Conservation (phyloP, 169 alveolate species). For the Blepharisma undulans region DNA sequence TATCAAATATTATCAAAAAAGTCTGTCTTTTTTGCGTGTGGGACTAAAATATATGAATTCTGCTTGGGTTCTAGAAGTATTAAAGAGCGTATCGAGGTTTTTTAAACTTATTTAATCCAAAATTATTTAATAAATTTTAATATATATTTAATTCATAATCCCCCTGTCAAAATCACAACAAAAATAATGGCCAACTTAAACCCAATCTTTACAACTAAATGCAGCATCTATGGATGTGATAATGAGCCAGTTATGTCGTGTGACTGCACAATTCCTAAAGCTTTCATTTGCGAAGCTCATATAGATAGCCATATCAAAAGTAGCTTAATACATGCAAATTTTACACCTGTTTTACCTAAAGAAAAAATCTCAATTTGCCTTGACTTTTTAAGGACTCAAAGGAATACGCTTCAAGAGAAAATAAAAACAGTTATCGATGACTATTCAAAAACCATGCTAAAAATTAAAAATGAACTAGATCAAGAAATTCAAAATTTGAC, state of each 20-base stretch:
- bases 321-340: neutral
- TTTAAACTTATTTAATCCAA: neutral
- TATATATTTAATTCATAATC: neutral
- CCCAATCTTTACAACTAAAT: neutral
- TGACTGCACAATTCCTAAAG: neutral
- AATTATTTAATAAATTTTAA: no score
- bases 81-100: neutral
- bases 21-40: neutral
- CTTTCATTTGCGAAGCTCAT: neutral
- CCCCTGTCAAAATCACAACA: neutral
- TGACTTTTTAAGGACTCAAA: neutral
- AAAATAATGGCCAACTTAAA: neutral
- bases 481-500: neutral
- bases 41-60: neutral
- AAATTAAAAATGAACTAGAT: neutral
- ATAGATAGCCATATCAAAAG: neutral
- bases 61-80: neutral
- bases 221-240: neutral
- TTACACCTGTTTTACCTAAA: neutral
- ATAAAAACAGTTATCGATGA: neutral
- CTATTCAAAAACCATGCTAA: neutral
- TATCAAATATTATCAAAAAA: neutral
- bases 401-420: neutral
- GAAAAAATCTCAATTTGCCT: neutral
- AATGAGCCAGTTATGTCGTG: neutral